These are phyloP conservation scores for Exophiala mesophila DNA, from an alignment of 2,329 filamentous ascomycete species.

Conservation along the genomic window DNA sequence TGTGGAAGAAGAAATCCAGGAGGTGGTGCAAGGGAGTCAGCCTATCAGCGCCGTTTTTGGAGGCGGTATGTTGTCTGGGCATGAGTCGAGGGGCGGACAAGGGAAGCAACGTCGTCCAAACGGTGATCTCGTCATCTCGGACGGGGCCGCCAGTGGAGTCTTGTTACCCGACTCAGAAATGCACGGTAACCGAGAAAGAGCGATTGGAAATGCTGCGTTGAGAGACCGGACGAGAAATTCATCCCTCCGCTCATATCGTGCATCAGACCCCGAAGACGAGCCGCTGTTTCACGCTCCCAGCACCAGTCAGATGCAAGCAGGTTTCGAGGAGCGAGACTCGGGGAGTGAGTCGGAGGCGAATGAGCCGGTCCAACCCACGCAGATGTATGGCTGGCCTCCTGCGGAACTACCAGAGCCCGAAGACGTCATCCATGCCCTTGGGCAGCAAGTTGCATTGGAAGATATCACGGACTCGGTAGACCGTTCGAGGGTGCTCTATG, in stretches of 20 bases:
- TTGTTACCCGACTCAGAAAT: slow-evolving; percentile 59
- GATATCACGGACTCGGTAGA: slow-evolving; percentile 41
- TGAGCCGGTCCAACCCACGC: slow-evolving; percentile 18
- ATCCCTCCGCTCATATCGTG: slow-evolving; percentile 18
- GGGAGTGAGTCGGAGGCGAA: slow-evolving; percentile 14
- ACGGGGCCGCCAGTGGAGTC: slow-evolving; percentile 43
- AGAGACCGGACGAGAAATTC: slow-evolving; percentile 14
- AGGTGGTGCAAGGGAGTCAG: slow-evolving; percentile 69
- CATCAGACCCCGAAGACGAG: slow-evolving; percentile 18
- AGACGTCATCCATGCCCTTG: slow-evolving; percentile 41
- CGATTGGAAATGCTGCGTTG: slow-evolving; percentile 48
- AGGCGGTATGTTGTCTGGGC: slow-evolving; percentile 60
- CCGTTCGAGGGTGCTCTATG: slow-evolving; percentile 36
- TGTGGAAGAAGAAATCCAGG: slow-evolving; percentile 68
- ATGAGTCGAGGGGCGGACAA: slow-evolving; percentile 56
- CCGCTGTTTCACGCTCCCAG: slow-evolving; percentile 15
- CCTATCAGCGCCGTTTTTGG: slow-evolving; percentile 75
- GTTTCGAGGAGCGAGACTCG: slow-evolving; percentile 16
- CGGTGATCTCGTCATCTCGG: slow-evolving; percentile 60
- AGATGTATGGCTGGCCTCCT: slow-evolving; percentile 21
- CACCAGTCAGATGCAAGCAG: slow-evolving; percentile 10
- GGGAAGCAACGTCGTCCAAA: slow-evolving; percentile 61
- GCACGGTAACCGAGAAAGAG: slow-evolving; percentile 55
- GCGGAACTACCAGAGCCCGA: slow-evolving; percentile 18
- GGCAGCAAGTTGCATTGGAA: slow-evolving; percentile 37